Base-by-base conservation (phyloP, 2,329 filamentous ascomycete genomes). In the Fulvia fulva region DNA sequence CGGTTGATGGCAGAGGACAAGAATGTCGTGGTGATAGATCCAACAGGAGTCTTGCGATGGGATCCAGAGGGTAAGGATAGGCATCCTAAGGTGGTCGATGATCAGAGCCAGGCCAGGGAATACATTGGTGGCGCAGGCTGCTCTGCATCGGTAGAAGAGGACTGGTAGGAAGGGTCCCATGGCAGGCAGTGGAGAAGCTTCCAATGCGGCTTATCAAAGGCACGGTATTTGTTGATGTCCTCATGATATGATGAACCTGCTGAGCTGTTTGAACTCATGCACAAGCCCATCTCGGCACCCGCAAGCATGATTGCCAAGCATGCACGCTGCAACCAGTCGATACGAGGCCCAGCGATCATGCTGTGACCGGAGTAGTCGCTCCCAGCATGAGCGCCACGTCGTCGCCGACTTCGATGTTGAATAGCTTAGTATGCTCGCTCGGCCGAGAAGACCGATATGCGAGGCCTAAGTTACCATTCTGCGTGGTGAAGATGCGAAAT, bases 51-150 rank as follows among this genome's bases (percentile, higher is more conserved):
- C 6, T 43, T 66, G 22, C 58, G 59, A 16, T 66, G 64, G 64
- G 58, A 65, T 2, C n/a, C 47, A 25, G 58, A 62, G 8, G 59
- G 55, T 14, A 61, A 63, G 21, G 51, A 56, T 1, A 43, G 53
- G 7, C 55, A 66, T 53, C 64, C 64, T 1, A 58, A 62, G 34
- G 59, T 66, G 9, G 63, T 65, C 1, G 43, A 57, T 2, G 45
- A 61, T 16, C 62, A 66, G 16, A 54, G 32, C 4, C 53, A 62
- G 26, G 64, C 64, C 2, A 57, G 59, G 44, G 63, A 63, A 37
- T 65, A 51, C 28, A 62, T 66, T 28, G 64, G 64, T 28, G 64
- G 64, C 21, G 60, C 55, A 4, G 64, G 64, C 0, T 66, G 64
- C 55, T 60, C 58, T 9, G 59, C 63, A 16, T 53, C 58, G 2